These are phyloP conservation scores for Lathyrus tuberosus DNA, from an alignment of 306 rosid species.

Conservation along the genomic window DNA sequence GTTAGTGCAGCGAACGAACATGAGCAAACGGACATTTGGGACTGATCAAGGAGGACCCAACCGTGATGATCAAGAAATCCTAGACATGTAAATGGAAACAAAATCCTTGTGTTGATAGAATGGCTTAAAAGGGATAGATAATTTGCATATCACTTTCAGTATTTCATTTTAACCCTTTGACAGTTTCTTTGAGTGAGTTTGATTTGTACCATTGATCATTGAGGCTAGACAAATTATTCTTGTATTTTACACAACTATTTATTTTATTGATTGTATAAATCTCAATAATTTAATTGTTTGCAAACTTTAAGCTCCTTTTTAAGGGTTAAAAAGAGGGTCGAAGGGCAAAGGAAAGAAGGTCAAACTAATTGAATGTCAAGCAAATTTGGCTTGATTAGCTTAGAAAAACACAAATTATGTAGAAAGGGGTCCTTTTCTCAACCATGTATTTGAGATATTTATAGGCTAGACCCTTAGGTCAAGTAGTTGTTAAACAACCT, in stretches of 20 bases:
- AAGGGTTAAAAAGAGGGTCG: neutral
- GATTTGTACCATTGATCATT: slow-evolving; percentile 32
- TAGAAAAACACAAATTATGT: neutral
- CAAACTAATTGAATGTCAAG: neutral
- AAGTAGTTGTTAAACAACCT: too few relatives aligned
- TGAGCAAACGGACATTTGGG: slow-evolving; percentile 94
- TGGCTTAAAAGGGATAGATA: slow-evolving; percentile 26
- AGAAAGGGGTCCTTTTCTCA: too few relatives aligned
- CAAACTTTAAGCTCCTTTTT: neutral
- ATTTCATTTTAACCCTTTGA: slow-evolving; percentile 27
- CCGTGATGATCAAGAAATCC: slow-evolving; percentile 47
- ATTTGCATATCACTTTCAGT: slow-evolving; percentile 30
- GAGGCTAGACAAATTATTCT: slow-evolving; percentile 36
- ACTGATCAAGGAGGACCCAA: slow-evolving; percentile 70
- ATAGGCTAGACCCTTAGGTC: too few relatives aligned
- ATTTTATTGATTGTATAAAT: slow-evolving; percentile 40
- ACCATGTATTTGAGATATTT: too few relatives aligned
- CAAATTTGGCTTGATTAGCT: neutral
- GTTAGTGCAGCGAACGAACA: slow-evolving; percentile 91
- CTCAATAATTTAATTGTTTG: slow-evolving; percentile 42
- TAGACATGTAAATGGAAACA: slow-evolving; percentile 51
- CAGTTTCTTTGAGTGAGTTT: slow-evolving; percentile 25
- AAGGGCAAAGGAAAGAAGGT: neutral
- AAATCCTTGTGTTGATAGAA: slow-evolving; percentile 40
- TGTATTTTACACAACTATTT: slow-evolving; percentile 46